phyloP scores from a whole-genome alignment of 345 rosid species.

The Lumnitzera littorea region DNA sequence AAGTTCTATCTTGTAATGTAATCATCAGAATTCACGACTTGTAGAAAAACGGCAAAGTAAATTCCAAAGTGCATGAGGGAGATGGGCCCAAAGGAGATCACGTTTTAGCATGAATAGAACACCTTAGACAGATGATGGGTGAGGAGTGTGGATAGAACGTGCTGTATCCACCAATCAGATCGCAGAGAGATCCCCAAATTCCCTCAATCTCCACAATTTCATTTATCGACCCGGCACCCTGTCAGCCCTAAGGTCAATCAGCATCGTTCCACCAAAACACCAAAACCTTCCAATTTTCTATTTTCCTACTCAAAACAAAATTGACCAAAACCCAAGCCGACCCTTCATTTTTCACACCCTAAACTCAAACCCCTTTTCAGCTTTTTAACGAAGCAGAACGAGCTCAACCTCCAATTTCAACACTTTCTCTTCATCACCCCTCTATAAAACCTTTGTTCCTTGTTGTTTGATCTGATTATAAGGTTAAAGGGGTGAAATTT shows the following conservation, averaged over 20 bases:
- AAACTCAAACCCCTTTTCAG: constrained; percentile 4
- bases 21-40: too few relatives aligned
- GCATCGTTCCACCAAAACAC: not conserved
- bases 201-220: constrained; percentile 6
- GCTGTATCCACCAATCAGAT: constrained; percentile 15
- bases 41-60: too few relatives aligned
- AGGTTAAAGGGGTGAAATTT: too few relatives aligned
- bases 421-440: not conserved
- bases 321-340: not conserved
- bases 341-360: not conserved
- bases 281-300: not conserved
- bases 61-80: too few relatives aligned
- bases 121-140: too few relatives aligned
- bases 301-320: not conserved
- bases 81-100: too few relatives aligned
- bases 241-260: too few relatives aligned
- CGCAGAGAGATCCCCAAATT: constrained; percentile 11
- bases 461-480: too few relatives aligned
- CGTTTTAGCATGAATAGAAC: too few relatives aligned
- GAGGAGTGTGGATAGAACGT: constrained; percentile 19
- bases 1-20: too few relatives aligned
- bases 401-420: not conserved
- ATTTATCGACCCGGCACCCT: not conserved
- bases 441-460: not conserved
- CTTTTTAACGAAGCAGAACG: not conserved